These are phyloP conservation scores for Dimargaris cristalligena DNA, from an alignment of 192 early-diverging fungal genomes.

Conservation along the genomic window DNA sequence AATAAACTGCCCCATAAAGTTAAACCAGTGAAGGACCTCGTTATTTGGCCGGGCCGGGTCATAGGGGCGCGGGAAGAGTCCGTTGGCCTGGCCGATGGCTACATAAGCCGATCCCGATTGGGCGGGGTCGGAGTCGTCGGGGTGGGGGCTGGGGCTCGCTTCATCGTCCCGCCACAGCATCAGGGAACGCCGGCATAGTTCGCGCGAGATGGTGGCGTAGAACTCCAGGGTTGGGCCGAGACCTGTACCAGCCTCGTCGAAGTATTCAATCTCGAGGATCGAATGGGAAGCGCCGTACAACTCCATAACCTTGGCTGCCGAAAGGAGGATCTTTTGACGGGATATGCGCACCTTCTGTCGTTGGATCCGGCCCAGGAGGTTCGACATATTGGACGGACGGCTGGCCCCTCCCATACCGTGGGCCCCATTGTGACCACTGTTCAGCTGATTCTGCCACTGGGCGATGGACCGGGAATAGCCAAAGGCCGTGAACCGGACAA, in stretches of 20 bases:
- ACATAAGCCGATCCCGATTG: conserved; percentile 10
- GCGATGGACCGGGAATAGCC: conserved; percentile 68
- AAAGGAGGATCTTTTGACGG: conserved; percentile 58
- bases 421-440: neutral
- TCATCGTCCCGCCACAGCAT: conserved; percentile 55
- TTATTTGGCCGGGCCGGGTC: neutral
- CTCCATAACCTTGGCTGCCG: conserved; percentile 73
- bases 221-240: conserved; percentile 87
- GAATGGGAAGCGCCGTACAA: conserved; percentile 49
- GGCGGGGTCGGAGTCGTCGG: neutral
- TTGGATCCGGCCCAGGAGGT: conserved; percentile 49
- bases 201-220: conserved; percentile 61
- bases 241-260: conserved; percentile 84
- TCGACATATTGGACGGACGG: conserved; percentile 3
- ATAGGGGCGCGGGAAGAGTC: conserved; percentile 37
- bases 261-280: conserved; percentile 83
- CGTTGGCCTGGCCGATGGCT: conserved; percentile 29
- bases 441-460: conserved; percentile 35
- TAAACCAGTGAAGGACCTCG: conserved; percentile 35
- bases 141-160: neutral
- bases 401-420: neutral
- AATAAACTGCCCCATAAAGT: conserved; percentile 64
- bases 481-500: conserved; percentile 70
- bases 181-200: conserved; percentile 38
- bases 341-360: conserved; percentile 82